Conservation (phyloP, 2,329 filamentous ascomycete species). For the Fusarium incarnatum region DNA sequence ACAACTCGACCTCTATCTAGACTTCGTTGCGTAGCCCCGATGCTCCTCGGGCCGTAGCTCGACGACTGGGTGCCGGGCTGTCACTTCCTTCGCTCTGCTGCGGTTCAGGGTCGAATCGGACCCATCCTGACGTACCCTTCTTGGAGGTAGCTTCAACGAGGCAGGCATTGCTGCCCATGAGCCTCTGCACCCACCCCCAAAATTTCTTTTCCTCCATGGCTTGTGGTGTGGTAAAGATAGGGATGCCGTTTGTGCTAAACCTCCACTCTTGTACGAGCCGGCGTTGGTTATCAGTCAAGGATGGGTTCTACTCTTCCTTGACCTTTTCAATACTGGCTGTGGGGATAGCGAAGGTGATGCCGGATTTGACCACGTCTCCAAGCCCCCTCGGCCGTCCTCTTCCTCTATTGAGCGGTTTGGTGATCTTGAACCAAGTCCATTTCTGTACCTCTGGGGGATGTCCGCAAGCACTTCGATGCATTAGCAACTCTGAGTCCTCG, state of each 20-base stretch:
- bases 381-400: conserved; percentile 12
- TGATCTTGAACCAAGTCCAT: conserved; percentile 45
- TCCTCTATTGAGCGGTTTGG: conserved; percentile 30
- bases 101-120: conserved; percentile 12
- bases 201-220: conserved; percentile 9
- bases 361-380: conserved; percentile 17
- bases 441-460: conserved; percentile 2
- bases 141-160: conserved; percentile 36
- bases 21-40: conserved; percentile 33
- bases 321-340: conserved; percentile 29
- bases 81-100: not conserved
- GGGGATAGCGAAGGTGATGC: conserved; percentile 39
- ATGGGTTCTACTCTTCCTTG: conserved; percentile 39
- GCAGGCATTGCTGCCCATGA: conserved; percentile 41
- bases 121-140: conserved; percentile 26
- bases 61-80: conserved; percentile 12
- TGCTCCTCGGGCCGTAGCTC: not conserved
- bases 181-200: conserved; percentile 33
- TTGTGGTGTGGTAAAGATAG: conserved; percentile 33
- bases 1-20: not conserved
- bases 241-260: conserved; percentile 42
- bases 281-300: conserved; percentile 17
- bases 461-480: not conserved
- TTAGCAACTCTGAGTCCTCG: not conserved
- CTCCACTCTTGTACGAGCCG: conserved; percentile 31